Evolutionary conservation across 441 rosid species (phyloP), one percentile per base, ranked within the genome.

Genomic region (Eruca vesicaria): DNA sequence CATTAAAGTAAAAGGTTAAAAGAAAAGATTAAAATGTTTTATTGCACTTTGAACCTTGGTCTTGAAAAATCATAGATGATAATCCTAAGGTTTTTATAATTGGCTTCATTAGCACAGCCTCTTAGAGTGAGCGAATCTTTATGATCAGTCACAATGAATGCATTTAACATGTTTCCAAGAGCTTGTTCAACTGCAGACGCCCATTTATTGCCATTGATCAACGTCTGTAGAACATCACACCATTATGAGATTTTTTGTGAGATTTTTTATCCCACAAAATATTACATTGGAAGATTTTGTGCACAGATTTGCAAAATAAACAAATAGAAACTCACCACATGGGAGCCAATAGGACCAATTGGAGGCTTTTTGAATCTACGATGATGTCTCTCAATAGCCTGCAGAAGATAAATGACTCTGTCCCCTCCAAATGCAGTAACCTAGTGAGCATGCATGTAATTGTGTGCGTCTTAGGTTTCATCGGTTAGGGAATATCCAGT

Each of bases 371-470:
- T 72, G 79, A 96, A 96, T 75, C 72, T 77, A 38, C 68, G 84
- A 31, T 84, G 91, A 74, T 78, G 79, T 76, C 88, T 87, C 80
- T 96, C 98, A 74, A 96, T 94, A 68, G 78, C 78, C 64, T 80
- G 90, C 57, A 96, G 86, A 68, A 96, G 98, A 72, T 82, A n/a
- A 63, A 90, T 86, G 77, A 96, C 99, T 83, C 71, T 87, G 2
- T 89, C 91, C 81, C 99, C 98, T 59, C 99, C 99, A 87, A 96
- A 96, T 63, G 98, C 98, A 14, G 98, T 96, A 66, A 92, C 98
- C 99, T 94, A 81, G 65, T 41, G 65, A 72, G 63, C 63, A 71
- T 78, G 79, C 48, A 56, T 23, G 69, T 59, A 69, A 32, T 41
- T 58, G 41, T 61, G 62, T 58, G 60, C 68, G 23, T 57, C 31